Percentiles rank a stretch among this genome's conserved stretches.
phyloP scores from a whole-genome alignment of 345 rosid genomes.

The Pistacia vera region DNA sequence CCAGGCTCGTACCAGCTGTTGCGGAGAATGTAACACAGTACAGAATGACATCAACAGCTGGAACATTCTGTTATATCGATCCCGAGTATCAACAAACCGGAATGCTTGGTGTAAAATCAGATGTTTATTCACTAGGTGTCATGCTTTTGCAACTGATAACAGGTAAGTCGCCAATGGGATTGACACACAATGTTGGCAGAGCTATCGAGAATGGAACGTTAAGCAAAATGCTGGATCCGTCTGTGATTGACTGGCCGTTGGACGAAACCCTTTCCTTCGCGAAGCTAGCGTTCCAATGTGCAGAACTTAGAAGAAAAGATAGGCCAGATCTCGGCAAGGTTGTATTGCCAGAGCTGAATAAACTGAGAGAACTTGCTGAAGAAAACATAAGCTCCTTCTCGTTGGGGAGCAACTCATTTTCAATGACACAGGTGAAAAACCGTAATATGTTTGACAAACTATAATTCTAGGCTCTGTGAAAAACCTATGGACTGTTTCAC shows the following conservation, averaged over 20 bases:
- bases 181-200: constrained; percentile 52
- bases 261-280: constrained; percentile 66
- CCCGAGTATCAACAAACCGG: constrained; percentile 98
- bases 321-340: constrained; percentile 83
- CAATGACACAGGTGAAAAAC: constrained; percentile 37
- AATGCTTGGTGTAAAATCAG: constrained; percentile 89
- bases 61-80: constrained; percentile 92
- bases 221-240: constrained; percentile 62
- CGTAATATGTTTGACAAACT: too few relatives aligned
- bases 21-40: constrained; percentile 81
- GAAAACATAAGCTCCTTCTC: constrained; percentile 38
- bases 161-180: constrained; percentile 73
- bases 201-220: constrained; percentile 64
- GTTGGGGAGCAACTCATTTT: constrained; percentile 20
- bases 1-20: constrained; percentile 77
- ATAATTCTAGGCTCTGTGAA: not conserved
- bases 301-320: constrained; percentile 84
- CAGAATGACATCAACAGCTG: constrained; percentile 76
- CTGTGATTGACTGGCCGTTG: constrained; percentile 74
- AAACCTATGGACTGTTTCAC: not conserved
- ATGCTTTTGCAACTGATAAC: constrained; percentile 83
- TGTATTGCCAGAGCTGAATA: constrained; percentile 63
- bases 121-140: constrained; percentile 83
- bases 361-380: constrained; percentile 63
- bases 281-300: constrained; percentile 65